Evolutionary conservation across 306 rosid species (phyloP).

Genomic region (Lupinus albus): DNA sequence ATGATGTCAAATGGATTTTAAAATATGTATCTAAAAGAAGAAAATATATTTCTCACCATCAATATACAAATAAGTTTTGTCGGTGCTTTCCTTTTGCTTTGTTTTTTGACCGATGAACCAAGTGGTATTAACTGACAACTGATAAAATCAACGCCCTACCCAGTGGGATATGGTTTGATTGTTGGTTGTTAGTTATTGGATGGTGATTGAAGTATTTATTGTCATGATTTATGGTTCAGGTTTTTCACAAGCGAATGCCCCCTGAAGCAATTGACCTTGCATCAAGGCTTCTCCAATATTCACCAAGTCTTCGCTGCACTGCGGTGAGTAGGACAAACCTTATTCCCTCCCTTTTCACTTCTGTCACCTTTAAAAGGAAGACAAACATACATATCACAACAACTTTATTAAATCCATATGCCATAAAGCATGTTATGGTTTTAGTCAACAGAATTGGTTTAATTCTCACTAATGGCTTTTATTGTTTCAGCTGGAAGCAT

Average conservation of each 20-base stretch:
- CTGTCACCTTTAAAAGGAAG: neutral
- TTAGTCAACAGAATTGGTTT: neutral
- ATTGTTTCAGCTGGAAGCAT: constrained; percentile 77
- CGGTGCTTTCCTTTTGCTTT: neutral
- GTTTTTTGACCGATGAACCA: neutral
- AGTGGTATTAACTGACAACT: neutral
- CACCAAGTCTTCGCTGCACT: constrained; percentile 86
- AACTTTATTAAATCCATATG: neutral
- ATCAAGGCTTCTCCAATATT: constrained; percentile 89
- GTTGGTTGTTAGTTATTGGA: neutral
- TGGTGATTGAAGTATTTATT: constrained; percentile 20
- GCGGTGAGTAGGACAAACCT: constrained; percentile 62
- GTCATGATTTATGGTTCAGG: constrained; percentile 50
- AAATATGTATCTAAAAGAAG: neutral
- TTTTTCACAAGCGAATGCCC: constrained; percentile 87
- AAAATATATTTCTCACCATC: neutral
- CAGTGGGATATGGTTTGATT: constrained; percentile 2
- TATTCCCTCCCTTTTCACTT: constrained; percentile 1
- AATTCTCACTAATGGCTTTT: constrained; percentile 27
- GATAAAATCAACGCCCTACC: neutral
- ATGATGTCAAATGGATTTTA: neutral
- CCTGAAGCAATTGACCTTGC: constrained; percentile 93
- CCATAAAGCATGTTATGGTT: neutral
- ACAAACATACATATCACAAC: no score
- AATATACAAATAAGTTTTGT: constrained; percentile 9